Evolutionary conservation across 306 rosid genomes (phyloP), one percentile per base, ranked within the genome.

Genomic region (Cicer chorassanicum): DNA sequence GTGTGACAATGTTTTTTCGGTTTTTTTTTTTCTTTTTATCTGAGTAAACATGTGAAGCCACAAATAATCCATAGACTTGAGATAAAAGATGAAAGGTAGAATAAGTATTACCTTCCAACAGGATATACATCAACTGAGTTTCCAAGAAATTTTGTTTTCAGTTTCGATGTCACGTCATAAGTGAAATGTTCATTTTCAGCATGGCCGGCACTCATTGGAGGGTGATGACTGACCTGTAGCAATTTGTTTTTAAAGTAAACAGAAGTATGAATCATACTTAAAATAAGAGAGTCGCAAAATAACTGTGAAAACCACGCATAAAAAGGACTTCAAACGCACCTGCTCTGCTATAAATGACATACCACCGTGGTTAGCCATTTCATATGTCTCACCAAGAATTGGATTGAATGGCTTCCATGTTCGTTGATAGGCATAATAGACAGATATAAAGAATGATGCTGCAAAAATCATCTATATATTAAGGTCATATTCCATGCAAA

Each of bases 351-450:
- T 80, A 81, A 94, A 94, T 76, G 93, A 60, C 50, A 94, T 45
- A 61, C 88, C 98, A 49, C 82, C 86, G 48, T 94, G 96, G 85
- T 94, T 90, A 55, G 41, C 87, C 91, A 94, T 53, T 84, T 94
- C 98, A 82, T 92, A 94, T 66, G 99, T 94, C 84, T 94, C 99
- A n/a, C 99, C 99, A 53, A 94, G 97, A 74, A 94, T 92, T 68
- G 99, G 99, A 88, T 94, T 94, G 84, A 94, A 94, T 46, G 98
- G 99, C 85, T 94, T 94, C 99, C 99, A 94, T 6, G 98, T 92
- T 77, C 99, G 79, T 80, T 92, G 97, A 80, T 77, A 87, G 0
- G 96, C 96, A 70, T 90, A 94, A 76, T 94, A 94, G 70, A 87
- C 91, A 16, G 99, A 94, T 86, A 94, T 90, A 36, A 92, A 92